A percentile compares a stretch with the other conserved stretches of the same genome.
Evolutionary conservation across 331 rosid genomes (phyloP).

Genomic region (Rhamnella rubrinervis): DNA sequence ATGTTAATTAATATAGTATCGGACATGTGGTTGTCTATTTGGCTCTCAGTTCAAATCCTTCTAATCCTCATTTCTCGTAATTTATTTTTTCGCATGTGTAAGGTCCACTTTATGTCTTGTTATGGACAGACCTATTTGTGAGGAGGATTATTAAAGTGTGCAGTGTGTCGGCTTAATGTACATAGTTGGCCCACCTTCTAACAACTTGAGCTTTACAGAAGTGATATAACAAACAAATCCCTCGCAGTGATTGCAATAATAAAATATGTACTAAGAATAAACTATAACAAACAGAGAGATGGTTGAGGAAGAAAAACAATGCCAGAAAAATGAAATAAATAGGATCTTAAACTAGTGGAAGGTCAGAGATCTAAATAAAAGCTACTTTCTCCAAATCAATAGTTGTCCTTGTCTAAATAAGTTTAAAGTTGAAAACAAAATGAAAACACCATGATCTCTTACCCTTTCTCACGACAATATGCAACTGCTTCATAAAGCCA

Average conservation of each 20-base stretch:
- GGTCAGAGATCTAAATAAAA: background rate
- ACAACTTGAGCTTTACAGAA: background rate
- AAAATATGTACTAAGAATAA: background rate
- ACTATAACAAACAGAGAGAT: background rate
- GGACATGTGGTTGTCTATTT: too few relatives aligned
- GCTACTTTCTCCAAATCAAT: background rate
- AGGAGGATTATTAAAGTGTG: too few relatives aligned
- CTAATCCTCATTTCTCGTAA: too few relatives aligned
- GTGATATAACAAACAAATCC: background rate
- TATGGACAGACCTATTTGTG: too few relatives aligned
- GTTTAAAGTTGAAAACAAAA: background rate
- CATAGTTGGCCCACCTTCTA: too few relatives aligned
- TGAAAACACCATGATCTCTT: constrained; percentile 24
- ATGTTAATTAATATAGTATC: too few relatives aligned
- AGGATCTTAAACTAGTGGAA: background rate
- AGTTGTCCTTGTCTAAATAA: background rate
- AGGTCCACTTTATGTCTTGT: too few relatives aligned
- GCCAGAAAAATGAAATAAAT: background rate
- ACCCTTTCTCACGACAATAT: constrained; percentile 79
- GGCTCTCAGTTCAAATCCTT: too few relatives aligned
- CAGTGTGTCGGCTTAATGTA: too few relatives aligned
- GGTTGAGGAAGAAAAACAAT: background rate
- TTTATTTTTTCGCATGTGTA: too few relatives aligned
- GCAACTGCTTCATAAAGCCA: constrained; percentile 85
- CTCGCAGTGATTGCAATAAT: background rate